Base-by-base conservation (phyloP, 148 eudicot genomes). In the Chenopodium album region DNA sequence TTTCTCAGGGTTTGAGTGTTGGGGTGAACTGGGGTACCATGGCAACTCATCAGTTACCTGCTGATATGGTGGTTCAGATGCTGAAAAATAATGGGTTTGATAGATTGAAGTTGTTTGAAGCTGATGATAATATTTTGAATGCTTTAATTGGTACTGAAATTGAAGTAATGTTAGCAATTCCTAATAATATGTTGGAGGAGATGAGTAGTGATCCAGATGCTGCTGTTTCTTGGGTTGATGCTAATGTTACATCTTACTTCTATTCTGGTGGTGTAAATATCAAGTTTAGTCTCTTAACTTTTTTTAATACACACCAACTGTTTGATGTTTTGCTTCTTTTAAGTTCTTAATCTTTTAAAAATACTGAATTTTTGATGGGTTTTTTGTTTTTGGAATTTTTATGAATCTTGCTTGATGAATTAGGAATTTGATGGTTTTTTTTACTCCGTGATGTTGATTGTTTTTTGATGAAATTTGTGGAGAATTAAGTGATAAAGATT, bases 1-100 rank as follows among this genome's bases (percentile, higher is more conserved):
- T 76, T 16, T 79, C 77, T 9, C 74, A 32, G 9, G 90, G 85
- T 31, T 82, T 52, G 0, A 83, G 91, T 23, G 82, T 94, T 48
- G 99, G 99, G 31, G 97, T 97, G 82, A 97, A 97, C 83, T 97
- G 99, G 98, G 99, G 99, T 5, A 97, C 98, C 7, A 89, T 92
- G 97, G 88, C 97, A 4, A 89, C 87, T 19, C 92, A 94, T 80
- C 90, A 87, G 73, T 65, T 94, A 26, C 91, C 98, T 7, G 79
- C 94, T 2, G 87, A 89, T 59, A 88, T 81, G 69, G 96, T 97
- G 64, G 99, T 97, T 10, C 74, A 90, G 71, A 92, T 97, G 99
- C 78, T 97, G 88, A 87, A 67, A 41, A 89, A 90, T 12, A 97
- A 97, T 77, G 98, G 99, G 72, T 91, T 97, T 80, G 88, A 88